Percentiles rank a stretch among this genome's conserved stretches.
Conservation (phyloP, 2,329 filamentous ascomycete species). For the Fusarium virguliforme region DNA sequence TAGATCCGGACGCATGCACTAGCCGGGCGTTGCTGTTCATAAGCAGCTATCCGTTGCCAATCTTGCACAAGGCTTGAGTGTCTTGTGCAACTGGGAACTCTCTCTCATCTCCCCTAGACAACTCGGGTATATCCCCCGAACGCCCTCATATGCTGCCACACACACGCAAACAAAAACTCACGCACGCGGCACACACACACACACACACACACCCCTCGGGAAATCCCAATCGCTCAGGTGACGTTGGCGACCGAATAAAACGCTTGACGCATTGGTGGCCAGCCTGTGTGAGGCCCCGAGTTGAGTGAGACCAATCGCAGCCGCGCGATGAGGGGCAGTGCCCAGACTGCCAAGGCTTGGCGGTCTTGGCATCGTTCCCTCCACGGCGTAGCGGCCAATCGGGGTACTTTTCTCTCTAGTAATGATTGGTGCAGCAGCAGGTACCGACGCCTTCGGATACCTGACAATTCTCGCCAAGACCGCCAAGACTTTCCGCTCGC, state of each 20-base stretch:
- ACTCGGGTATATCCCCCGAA: slow-evolving; percentile 1
- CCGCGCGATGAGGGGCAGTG: slow-evolving; percentile 53
- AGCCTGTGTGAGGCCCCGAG: slow-evolving; percentile 51
- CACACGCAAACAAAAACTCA: neutral
- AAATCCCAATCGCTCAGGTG: slow-evolving; percentile 50
- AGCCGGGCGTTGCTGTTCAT: neutral
- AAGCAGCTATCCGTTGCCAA: neutral
- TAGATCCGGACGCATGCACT: slow-evolving; percentile 26
- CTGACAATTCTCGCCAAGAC: slow-evolving; percentile 50
- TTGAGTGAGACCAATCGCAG: slow-evolving; percentile 53
- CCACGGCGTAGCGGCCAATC: slow-evolving; percentile 46
- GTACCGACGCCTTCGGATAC: slow-evolving; percentile 42
- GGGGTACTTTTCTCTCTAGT: slow-evolving; percentile 21
- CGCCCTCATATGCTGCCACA: neutral
- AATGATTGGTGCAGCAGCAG: accelerated
- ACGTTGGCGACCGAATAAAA: slow-evolving; percentile 51
- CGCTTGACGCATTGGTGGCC: slow-evolving; percentile 52
- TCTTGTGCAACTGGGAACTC: neutral
- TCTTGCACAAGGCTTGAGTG: neutral
- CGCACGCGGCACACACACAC: neutral
- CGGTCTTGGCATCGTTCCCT: slow-evolving; percentile 55
- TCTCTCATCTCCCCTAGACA: neutral
- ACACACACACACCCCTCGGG: slow-evolving; percentile 8
- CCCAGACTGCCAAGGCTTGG: slow-evolving; percentile 61
- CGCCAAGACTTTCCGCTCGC: slow-evolving; percentile 60